phyloP scores from a whole-genome alignment of 108 stramenopile genomes.

The Nitzschia sp. region DNA sequence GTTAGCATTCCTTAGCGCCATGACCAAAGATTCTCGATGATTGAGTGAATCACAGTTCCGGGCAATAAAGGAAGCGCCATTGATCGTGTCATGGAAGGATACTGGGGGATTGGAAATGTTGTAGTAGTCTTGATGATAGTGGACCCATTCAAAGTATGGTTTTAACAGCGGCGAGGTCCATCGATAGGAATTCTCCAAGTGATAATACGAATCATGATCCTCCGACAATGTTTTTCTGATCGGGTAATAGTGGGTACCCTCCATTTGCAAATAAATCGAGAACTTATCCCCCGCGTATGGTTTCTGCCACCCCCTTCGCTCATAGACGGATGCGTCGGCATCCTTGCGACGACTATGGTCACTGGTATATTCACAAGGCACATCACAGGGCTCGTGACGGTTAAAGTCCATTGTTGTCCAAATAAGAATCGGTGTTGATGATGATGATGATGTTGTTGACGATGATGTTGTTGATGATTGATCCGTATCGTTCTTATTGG shows the following conservation, averaged over 20 bases:
- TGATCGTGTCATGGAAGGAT: constrained; percentile 28
- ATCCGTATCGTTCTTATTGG: neutral
- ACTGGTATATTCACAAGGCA: constrained; percentile 9
- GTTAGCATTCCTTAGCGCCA: constrained; percentile 25
- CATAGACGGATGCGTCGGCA: constrained; percentile 10
- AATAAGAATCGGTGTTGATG: constrained; percentile 3
- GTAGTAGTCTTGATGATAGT: constrained; percentile 20
- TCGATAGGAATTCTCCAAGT: constrained; percentile 38
- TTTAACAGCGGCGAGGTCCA: constrained; percentile 49
- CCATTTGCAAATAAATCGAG: constrained; percentile 31
- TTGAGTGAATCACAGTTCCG: constrained; percentile 54
- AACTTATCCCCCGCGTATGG: constrained; percentile 19
- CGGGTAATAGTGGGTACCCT: constrained; percentile 37
- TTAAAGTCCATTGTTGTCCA: constrained; percentile 10
- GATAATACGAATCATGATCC: neutral
- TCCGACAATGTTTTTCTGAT: too few relatives aligned
- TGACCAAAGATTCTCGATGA: constrained; percentile 55
- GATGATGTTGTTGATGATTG: neutral
- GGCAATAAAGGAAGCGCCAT: constrained; percentile 62
- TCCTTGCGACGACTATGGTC: neutral
- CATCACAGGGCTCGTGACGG: constrained; percentile 15
- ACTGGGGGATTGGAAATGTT: constrained; percentile 44
- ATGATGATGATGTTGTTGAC: too few relatives aligned
- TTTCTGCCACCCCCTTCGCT: constrained; percentile 1
- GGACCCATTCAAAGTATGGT: constrained; percentile 56